A percentile compares a stretch with the other conserved stretches of the same genome.
Evolutionary conservation across 1,139 yeast genomes (phyloP).

Genomic region (Blastobotrys proliferans): DNA sequence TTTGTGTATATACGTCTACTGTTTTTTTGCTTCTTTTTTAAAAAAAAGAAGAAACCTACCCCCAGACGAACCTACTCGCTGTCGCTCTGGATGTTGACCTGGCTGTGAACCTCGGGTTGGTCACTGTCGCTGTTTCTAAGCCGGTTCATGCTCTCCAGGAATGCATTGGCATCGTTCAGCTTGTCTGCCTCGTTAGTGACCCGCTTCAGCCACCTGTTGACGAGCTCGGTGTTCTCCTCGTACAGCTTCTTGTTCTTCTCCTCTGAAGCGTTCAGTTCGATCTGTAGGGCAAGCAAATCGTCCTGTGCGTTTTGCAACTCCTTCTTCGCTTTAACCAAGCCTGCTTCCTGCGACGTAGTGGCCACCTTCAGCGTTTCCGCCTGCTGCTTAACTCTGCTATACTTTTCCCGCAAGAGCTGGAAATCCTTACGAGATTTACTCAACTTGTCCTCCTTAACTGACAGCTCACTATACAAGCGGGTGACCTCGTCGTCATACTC

Average conservation of each 20-base stretch:
- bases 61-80: not conserved
- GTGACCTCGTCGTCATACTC: constrained; percentile 22
- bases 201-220: constrained; percentile 58
- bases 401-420: constrained; percentile 10
- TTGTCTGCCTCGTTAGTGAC: constrained; percentile 56
- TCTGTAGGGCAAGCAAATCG: constrained; percentile 62
- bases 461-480: constrained; percentile 22
- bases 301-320: constrained; percentile 56
- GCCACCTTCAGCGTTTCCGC: constrained; percentile 9
- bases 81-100: constrained; percentile 9
- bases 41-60: too few relatives aligned
- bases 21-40: too few relatives aligned
- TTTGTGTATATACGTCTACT: too few relatives aligned
- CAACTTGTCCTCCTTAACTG: constrained; percentile 21
- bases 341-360: constrained; percentile 10
- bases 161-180: constrained; percentile 53
- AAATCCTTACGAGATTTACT: constrained; percentile 10
- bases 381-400: constrained; percentile 11
- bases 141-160: constrained; percentile 19
- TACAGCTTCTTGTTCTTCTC: constrained; percentile 41
- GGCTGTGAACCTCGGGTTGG: not conserved
- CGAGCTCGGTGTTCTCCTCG: constrained; percentile 50
- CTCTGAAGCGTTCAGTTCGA: constrained; percentile 62
- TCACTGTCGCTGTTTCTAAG: constrained; percentile 1
- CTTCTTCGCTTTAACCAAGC: constrained; percentile 13